Evolutionary conservation across 176 grass and related monocot species (phyloP).

Genomic region (Oryza meridionalis): DNA sequence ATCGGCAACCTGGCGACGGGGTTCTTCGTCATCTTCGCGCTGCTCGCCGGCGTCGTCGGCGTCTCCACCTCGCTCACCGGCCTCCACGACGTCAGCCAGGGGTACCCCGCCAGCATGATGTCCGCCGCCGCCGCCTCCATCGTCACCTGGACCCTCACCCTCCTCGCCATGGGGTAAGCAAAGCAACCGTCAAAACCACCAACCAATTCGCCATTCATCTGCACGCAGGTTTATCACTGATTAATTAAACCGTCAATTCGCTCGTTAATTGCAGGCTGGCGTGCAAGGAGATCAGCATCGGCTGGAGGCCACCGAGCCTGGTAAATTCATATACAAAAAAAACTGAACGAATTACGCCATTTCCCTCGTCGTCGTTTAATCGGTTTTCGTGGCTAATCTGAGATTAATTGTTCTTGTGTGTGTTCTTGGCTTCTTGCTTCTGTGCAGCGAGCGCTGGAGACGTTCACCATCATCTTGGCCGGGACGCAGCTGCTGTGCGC

Average conservation of each 20-base stretch:
- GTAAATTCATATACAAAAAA: conserved; percentile 29
- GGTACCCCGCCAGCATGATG: conserved; percentile 52
- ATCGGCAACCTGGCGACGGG: conserved; percentile 93
- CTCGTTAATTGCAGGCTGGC: conserved; percentile 56
- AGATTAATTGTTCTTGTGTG: not conserved
- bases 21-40: conserved; percentile 93
- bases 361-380: too few species aligned
- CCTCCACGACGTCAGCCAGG: conserved; percentile 57
- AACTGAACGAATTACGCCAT: not conserved
- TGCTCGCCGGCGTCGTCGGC: conserved; percentile 70
- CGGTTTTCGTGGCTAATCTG: not conserved
- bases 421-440: not conserved
- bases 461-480: conserved; percentile 70
- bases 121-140: conserved; percentile 67
- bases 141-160: conserved; percentile 78
- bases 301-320: conserved; percentile 63
- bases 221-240: too few species aligned
- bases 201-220: not conserved
- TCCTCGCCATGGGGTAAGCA: conserved; percentile 86
- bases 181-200: not conserved
- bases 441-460: conserved; percentile 70
- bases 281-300: conserved; percentile 91
- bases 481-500: conserved; percentile 83
- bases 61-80: conserved; percentile 80
- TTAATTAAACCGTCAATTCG: not conserved